Percentiles rank a stretch among this genome's conserved stretches.
Evolutionary conservation across 495 filamentous ascomycete genomes (phyloP).

Genomic region (Podospora conica): DNA sequence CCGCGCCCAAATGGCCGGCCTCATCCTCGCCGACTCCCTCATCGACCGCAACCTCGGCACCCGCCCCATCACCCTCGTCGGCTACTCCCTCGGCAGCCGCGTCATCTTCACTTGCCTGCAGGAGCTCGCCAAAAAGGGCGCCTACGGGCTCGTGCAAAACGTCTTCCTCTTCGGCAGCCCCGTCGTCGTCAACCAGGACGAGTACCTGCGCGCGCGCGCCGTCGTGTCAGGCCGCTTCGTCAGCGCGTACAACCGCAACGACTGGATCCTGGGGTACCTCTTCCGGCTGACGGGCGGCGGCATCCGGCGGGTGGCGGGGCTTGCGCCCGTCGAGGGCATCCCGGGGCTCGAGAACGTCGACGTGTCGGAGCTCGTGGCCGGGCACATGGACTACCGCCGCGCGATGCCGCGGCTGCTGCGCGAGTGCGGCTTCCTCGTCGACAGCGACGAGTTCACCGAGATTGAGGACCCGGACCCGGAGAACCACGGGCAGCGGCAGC

Average conservation of each 20-base stretch:
- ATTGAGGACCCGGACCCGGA: constrained; percentile 98
- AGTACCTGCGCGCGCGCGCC: constrained; percentile 72
- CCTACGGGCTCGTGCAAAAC: constrained; percentile 88
- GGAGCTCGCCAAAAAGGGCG: constrained; percentile 81
- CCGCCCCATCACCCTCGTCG: constrained; percentile 89
- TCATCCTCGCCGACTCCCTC: constrained; percentile 93
- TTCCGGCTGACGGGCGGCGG: constrained; percentile 93
- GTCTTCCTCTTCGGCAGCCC: constrained; percentile 93
- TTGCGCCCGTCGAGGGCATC: constrained; percentile 70
- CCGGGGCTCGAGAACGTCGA: constrained; percentile 85
- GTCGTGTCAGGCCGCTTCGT: constrained; percentile 88
- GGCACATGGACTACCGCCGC: constrained; percentile 93
- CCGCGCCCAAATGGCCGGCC: constrained; percentile 76
- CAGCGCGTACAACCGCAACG: constrained; percentile 88
- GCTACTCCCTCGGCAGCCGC: constrained; percentile 86
- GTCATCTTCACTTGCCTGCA: constrained; percentile 90
- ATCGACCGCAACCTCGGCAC: constrained; percentile 88
- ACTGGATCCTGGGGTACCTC: constrained; percentile 97
- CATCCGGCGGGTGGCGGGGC: constrained; percentile 84
- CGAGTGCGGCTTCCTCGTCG: constrained; percentile 76
- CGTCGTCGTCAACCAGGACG: constrained; percentile 85
- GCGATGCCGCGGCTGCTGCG: constrained; percentile 84
- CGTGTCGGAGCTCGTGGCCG: constrained; percentile 76
- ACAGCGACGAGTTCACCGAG: constrained; percentile 90
- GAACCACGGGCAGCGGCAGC: constrained; percentile 78